Evolutionary conservation across 495 filamentous ascomycete species (phyloP).

Genomic region (Platismatia glauca): DNA sequence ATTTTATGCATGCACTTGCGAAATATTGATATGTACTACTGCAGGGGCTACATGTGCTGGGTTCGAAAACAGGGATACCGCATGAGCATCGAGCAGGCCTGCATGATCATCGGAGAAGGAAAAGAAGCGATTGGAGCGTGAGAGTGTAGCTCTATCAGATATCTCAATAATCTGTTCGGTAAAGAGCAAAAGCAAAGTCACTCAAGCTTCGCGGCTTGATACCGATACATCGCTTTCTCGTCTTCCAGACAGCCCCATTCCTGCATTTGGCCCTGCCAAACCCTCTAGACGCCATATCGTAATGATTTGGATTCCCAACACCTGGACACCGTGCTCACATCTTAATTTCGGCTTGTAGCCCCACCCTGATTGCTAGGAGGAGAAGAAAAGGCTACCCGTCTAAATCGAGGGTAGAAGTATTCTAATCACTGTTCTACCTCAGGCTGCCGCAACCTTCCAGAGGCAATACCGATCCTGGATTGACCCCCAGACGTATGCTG

Average conservation of each 20-base stretch:
- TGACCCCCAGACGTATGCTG: slow-evolving; percentile 15
- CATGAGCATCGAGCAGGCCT: background rate
- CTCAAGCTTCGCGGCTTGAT: background rate
- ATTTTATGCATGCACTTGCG: background rate
- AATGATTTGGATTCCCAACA: background rate
- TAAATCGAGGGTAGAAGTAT: background rate
- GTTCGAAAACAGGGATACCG: background rate
- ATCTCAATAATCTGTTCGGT: background rate
- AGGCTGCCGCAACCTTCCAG: slow-evolving; percentile 11
- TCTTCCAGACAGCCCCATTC: background rate
- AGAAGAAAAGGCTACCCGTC: background rate
- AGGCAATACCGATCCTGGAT: slow-evolving; percentile 9
- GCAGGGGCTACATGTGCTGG: slow-evolving; percentile 3
- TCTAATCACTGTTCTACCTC: slow-evolving; percentile 3
- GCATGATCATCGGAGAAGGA: background rate
- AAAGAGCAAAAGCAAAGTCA: background rate
- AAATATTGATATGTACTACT: background rate
- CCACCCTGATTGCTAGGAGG: background rate
- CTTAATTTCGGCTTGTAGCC: background rate
- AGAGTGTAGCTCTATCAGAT: background rate
- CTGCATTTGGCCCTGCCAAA: background rate
- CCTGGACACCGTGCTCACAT: slow-evolving; percentile 2
- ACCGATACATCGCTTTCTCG: background rate
- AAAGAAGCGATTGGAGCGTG: background rate
- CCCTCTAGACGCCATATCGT: background rate